phyloP scores from a whole-genome alignment of 345 rosid genomes.

The Citrus australasica region DNA sequence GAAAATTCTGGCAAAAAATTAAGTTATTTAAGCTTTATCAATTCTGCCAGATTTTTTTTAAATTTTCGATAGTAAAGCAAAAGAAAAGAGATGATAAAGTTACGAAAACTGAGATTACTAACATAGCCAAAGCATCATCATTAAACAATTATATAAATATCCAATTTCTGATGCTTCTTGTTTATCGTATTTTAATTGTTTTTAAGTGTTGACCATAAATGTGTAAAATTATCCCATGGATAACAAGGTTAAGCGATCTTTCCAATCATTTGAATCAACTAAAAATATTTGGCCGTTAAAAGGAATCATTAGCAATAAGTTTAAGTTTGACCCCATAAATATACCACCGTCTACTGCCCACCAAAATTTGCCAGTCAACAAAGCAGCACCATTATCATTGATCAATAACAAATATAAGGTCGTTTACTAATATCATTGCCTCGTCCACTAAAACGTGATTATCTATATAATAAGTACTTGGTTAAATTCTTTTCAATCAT shows the following conservation, averaged over 20 bases:
- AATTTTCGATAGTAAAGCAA: no score
- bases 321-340: slow-evolving; percentile 3
- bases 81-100: no score
- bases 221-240: neutral
- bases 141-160: no score
- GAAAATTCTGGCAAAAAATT: no score
- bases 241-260: neutral
- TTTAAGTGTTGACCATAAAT: no score
- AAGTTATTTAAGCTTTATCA: no score
- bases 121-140: no score
- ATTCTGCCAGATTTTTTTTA: no score
- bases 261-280: slow-evolving; percentile 3
- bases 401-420: neutral
- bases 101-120: no score
- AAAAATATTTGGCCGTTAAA: neutral
- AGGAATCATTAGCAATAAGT: slow-evolving; percentile 10
- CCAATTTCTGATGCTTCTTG: no score
- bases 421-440: slow-evolving; percentile 5
- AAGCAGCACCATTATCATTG: neutral
- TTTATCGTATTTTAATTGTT: neutral
- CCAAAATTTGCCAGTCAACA: neutral
- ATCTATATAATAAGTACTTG: neutral
- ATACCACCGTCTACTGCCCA: slow-evolving; percentile 7
- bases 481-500: slow-evolving; percentile 3
- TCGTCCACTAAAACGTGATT: neutral